Evolutionary conservation across 192 early-diverging fungal genomes (phyloP).

Genomic region (Coemansia sp.): DNA sequence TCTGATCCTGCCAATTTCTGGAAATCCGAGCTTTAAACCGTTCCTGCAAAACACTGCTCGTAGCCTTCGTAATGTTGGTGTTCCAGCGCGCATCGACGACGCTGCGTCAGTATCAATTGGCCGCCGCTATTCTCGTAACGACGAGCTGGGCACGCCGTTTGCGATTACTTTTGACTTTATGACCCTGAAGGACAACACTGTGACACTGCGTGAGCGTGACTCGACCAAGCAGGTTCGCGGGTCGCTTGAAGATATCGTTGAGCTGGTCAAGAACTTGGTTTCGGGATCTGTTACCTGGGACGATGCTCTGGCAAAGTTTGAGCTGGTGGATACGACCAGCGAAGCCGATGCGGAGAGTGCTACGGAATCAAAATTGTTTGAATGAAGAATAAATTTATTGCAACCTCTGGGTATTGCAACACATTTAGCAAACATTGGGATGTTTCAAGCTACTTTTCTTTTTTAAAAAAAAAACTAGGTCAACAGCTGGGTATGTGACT

Average conservation of each 20-base stretch:
- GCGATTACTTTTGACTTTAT: conserved; percentile 98
- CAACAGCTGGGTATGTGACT: too few relatives aligned
- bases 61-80: conserved; percentile 69
- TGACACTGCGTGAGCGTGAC: conserved; percentile 96
- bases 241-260: conserved; percentile 65
- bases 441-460: not conserved
- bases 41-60: conserved; percentile 64
- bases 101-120: conserved; percentile 86
- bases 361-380: not conserved
- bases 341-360: conserved; percentile 2
- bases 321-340: conserved; percentile 58
- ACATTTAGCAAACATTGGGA: not conserved
- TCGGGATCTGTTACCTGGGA: conserved; percentile 73
- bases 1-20: conserved; percentile 83
- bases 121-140: conserved; percentile 94
- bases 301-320: conserved; percentile 66
- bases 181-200: conserved; percentile 87
- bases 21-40: conserved; percentile 75
- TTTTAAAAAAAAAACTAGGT: too few relatives aligned
- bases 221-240: conserved; percentile 94
- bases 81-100: conserved; percentile 87
- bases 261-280: conserved; percentile 72
- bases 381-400: not conserved
- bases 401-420: not conserved
- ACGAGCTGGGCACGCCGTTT: conserved; percentile 97